These are phyloP conservation scores for Aspergillus spinulosporus DNA, from an alignment of 2,329 filamentous ascomycete genomes.

Conservation along the genomic window DNA sequence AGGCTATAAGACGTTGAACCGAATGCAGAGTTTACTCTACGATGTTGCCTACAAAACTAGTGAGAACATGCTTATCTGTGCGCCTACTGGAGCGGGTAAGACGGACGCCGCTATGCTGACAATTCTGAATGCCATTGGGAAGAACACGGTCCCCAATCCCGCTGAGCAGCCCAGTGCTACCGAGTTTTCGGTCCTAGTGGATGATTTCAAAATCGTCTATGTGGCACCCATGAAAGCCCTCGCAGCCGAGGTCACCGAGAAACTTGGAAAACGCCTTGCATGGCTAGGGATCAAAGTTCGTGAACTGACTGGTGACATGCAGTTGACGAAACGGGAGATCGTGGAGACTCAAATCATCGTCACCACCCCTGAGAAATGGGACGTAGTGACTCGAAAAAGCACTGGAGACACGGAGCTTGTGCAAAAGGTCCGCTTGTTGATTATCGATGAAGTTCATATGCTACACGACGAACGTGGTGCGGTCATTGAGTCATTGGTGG, in stretches of 20 bases:
- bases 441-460: slow-evolving; percentile 99
- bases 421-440: slow-evolving; percentile 91
- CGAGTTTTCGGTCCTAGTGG: slow-evolving; percentile 77
- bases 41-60: slow-evolving; percentile 92
- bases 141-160: slow-evolving; percentile 79
- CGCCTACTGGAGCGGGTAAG: slow-evolving; percentile 96
- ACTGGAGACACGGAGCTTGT: slow-evolving; percentile 98
- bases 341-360: slow-evolving; percentile 96
- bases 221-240: slow-evolving; percentile 99
- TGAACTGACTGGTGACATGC: slow-evolving; percentile 98
- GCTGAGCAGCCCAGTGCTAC: slow-evolving; percentile 69
- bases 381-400: slow-evolving; percentile 94
- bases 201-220: slow-evolving; percentile 98
- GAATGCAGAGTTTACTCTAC: slow-evolving; percentile 97
- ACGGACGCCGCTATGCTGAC: slow-evolving; percentile 98
- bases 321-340: slow-evolving; percentile 94
- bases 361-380: slow-evolving; percentile 98
- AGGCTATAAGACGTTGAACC: slow-evolving; percentile 88
- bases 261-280: slow-evolving; percentile 83
- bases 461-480: slow-evolving; percentile 96
- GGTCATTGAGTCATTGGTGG: slow-evolving; percentile 92
- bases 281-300: slow-evolving; percentile 93
- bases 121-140: slow-evolving; percentile 83
- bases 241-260: slow-evolving; percentile 93
- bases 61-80: slow-evolving; percentile 98